Conservation (phyloP, 179 eudicot species). For the Silene noctiflora region DNA sequence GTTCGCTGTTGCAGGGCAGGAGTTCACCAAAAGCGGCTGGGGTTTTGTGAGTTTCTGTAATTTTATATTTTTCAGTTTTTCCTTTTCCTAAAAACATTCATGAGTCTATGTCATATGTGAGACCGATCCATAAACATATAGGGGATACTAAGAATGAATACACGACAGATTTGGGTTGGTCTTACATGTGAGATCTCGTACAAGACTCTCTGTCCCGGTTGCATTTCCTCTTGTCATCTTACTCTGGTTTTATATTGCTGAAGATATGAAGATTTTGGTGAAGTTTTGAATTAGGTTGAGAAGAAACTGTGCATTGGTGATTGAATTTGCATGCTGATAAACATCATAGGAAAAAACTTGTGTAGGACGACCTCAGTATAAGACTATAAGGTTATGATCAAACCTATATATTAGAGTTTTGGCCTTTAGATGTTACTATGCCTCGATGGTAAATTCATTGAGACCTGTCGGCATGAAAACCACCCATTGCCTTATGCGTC, state of each 20-base stretch:
- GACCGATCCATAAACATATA: background rate
- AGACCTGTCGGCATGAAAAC: no score
- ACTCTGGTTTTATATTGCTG: background rate
- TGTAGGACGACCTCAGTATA: background rate
- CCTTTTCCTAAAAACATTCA: background rate
- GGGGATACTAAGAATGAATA: background rate
- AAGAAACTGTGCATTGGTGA: background rate
- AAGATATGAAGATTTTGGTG: background rate
- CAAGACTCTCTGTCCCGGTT: background rate
- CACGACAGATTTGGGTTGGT: background rate
- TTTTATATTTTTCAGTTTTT: background rate
- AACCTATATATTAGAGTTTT: background rate
- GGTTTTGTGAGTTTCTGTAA: constrained; percentile 46
- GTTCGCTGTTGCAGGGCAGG: constrained; percentile 51
- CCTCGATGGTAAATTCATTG: no score
- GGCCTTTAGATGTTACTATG: background rate
- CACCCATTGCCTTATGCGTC: no score
- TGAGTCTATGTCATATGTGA: background rate
- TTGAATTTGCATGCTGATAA: background rate
- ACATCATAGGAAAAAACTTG: background rate
- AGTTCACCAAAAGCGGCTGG: constrained; percentile 59
- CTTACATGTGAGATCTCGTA: no score
- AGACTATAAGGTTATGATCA: background rate
- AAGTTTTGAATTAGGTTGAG: background rate
- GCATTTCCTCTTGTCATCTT: background rate